Base-by-base conservation (phyloP, 257 asterid species). In the Ocimum tenuiflorum region DNA sequence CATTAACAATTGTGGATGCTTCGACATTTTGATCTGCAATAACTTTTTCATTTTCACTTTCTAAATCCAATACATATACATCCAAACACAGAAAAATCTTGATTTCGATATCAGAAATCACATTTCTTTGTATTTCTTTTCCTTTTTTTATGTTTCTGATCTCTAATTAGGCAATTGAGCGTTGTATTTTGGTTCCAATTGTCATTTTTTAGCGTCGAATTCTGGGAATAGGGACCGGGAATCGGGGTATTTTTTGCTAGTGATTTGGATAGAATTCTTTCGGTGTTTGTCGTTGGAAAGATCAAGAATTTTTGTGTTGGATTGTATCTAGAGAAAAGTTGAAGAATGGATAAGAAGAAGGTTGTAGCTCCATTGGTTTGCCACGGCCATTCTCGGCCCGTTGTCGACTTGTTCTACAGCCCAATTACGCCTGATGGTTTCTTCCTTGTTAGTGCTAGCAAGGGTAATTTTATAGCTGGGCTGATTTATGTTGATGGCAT, bases 311-410 rank as follows among this genome's bases (percentile, higher is more conserved):
- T 14, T 53, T 3, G 17, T 22, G 18, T 61, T 8, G 43, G 36
- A 67, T 60, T 65, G 71, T 47, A 47, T 69, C 18, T 38, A 23
- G 61, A 38, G n/a, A 58, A 58, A 57, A 36, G 51, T 62, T 60
- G 55, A 65, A 50, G 70, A 60, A 92, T 92, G 99, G 99, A 89
- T 68, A 92, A 89, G 91, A 92, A 89, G 88, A 92, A 92, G 73
- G 82, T 72, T 56, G 84, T 82, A 12, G 87, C 95, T 75, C 99
- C 97, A 15, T 85, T 92, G 72, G 90, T 92, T 69, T 92, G 99
- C 72, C 97, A 92, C 73, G 99, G 97, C 62, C 99, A 92, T 86
- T 92, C 99, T 14, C 95, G 99, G 36, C 99, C 99, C 0, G 99
- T 92, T 66, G 99, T 89, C 17, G 99, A 92, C 83, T 73, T 92